phyloP scores from a whole-genome alignment of 495 filamentous ascomycete species.

The Penicillium steckii region DNA sequence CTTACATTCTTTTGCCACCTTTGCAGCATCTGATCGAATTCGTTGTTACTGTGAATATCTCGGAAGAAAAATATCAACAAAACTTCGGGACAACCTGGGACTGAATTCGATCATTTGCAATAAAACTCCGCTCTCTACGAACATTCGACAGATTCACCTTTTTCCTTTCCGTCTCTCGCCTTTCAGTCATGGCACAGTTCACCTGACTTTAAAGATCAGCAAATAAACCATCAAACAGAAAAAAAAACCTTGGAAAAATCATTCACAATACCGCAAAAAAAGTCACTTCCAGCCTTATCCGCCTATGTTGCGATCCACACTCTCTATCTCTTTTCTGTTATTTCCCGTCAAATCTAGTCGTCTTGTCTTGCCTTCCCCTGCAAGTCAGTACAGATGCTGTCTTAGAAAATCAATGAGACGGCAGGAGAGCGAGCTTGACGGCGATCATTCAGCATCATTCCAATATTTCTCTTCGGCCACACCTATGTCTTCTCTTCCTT shows the following conservation, averaged over 20 bases:
- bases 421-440: background rate
- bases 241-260: slow-evolving; percentile 20
- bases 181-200: background rate
- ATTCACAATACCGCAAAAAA: slow-evolving; percentile 3
- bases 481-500: slow-evolving; percentile 4
- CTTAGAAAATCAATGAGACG: background rate
- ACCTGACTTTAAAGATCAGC: background rate
- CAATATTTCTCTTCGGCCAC: slow-evolving; percentile 22
- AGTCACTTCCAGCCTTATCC: slow-evolving; percentile 4
- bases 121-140: slow-evolving; percentile 16
- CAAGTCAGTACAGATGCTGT: slow-evolving; percentile 1
- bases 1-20: background rate
- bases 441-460: slow-evolving; percentile 2
- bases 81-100: background rate
- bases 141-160: slow-evolving; percentile 17
- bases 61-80: background rate
- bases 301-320: slow-evolving; percentile 18
- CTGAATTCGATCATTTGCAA: background rate
- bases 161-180: slow-evolving; percentile 8
- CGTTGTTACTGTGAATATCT: background rate
- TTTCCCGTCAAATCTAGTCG: slow-evolving; percentile 15
- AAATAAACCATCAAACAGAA: slow-evolving; percentile 16
- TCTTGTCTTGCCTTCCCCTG: background rate
- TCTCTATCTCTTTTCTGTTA: slow-evolving; percentile 15
- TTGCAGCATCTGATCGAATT: background rate